Conservation (phyloP, 208 protist genomes). For the Phytomonas serpens region DNA sequence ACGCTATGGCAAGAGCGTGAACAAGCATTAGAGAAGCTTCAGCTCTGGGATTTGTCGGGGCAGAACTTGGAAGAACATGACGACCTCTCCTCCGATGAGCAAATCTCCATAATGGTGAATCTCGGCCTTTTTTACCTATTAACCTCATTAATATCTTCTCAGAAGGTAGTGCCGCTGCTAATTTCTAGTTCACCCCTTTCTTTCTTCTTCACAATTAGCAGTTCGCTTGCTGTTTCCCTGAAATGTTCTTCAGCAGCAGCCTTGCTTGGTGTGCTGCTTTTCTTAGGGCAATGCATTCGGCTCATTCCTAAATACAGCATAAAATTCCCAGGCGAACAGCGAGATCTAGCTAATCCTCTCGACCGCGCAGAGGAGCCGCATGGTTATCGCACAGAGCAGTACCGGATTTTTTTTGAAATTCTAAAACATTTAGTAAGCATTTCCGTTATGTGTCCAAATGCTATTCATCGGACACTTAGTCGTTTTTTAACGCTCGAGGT, state of each 20-base stretch:
- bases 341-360: not conserved
- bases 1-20: not conserved
- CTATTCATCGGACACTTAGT: conserved; percentile 24
- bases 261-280: conserved; percentile 17
- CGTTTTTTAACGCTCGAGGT: conserved; percentile 26
- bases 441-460: conserved; percentile 31
- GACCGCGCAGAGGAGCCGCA: not conserved
- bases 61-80: not conserved
- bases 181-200: not conserved
- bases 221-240: conserved; percentile 3
- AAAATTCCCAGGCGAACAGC: conserved; percentile 9
- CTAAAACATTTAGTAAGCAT: conserved; percentile 44
- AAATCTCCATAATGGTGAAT: not conserved
- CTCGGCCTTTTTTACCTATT: not conserved
- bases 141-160: not conserved
- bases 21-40: not conserved
- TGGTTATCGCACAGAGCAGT: conserved; percentile 19
- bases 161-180: not conserved
- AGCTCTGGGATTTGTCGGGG: not conserved
- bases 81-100: not conserved
- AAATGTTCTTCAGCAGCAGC: conserved; percentile 8
- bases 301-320: conserved; percentile 21
- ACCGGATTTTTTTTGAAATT: conserved; percentile 44
- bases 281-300: conserved; percentile 15
- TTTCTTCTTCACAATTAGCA: not conserved